Conservation (phyloP, 2,329 filamentous ascomycete species). For the Helicocarpus griseus region DNA sequence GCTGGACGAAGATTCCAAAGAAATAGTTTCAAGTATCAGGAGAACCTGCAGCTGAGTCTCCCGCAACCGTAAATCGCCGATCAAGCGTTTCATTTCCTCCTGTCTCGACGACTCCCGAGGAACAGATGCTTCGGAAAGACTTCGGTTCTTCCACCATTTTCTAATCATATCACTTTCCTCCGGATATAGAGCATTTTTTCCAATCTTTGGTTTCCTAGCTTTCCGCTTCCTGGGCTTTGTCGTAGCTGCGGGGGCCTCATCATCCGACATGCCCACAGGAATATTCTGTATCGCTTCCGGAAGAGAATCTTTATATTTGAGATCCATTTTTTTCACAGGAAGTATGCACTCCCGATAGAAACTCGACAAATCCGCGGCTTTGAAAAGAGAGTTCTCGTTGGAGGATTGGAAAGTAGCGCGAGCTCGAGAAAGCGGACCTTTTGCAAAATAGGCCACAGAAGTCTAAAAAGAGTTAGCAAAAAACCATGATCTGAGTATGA, state of each 20-base stretch:
- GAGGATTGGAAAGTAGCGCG: slow-evolving; percentile 29
- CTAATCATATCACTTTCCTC: slow-evolving; percentile 34
- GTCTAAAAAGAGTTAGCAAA: slow-evolving; percentile 23
- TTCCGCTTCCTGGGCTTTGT: slow-evolving; percentile 24
- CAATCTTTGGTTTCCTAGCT: slow-evolving; percentile 29
- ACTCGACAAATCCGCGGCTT: slow-evolving; percentile 21
- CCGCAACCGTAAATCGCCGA: slow-evolving; percentile 36
- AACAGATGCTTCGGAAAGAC: slow-evolving; percentile 18
- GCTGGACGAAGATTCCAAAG: slow-evolving; percentile 25
- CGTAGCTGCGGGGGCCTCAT: slow-evolving; percentile 17
- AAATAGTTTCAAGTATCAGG: slow-evolving; percentile 39
- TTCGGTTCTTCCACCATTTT: slow-evolving; percentile 38
- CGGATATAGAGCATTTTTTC: slow-evolving; percentile 39
- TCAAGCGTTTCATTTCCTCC: slow-evolving; percentile 29
- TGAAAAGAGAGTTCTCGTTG: slow-evolving; percentile 15
- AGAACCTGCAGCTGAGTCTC: slow-evolving; percentile 42
- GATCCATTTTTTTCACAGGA: slow-evolving; percentile 37
- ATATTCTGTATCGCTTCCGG: slow-evolving; percentile 30
- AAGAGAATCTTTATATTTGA: slow-evolving; percentile 38
- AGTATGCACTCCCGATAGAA: slow-evolving; percentile 36
- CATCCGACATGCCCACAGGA: slow-evolving; percentile 27
- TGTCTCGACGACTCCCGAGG: slow-evolving; percentile 23
- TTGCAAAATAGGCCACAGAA: slow-evolving; percentile 43
- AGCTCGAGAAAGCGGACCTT: slow-evolving; percentile 39
- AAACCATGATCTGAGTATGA: neutral